phyloP scores from a whole-genome alignment of 345 rosid species.

The Microcos paniculata region DNA sequence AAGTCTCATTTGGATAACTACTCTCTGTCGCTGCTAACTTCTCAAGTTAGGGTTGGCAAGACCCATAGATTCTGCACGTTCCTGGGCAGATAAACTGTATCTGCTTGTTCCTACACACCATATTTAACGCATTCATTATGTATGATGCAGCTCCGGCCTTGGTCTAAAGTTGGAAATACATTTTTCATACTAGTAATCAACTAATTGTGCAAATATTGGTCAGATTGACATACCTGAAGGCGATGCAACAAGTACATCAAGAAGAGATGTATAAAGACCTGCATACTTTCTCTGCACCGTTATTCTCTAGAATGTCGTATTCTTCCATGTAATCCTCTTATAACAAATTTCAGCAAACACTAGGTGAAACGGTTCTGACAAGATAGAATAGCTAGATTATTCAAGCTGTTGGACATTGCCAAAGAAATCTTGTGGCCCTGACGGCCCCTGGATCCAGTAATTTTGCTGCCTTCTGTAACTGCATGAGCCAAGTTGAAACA shows the following conservation, averaged over 20 bases:
- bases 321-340: background rate
- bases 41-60: constrained; percentile 50
- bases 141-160: background rate
- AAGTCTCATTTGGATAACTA: background rate
- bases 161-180: no score
- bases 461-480: constrained; percentile 95
- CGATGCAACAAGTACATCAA: constrained; percentile 94
- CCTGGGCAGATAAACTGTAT: constrained; percentile 58
- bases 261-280: constrained; percentile 96
- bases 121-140: constrained; percentile 4
- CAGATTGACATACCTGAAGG: constrained; percentile 68
- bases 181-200: background rate
- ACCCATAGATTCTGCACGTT: constrained; percentile 74
- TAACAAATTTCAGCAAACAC: background rate
- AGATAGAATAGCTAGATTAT: constrained; percentile 76
- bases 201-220: background rate
- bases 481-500: constrained; percentile 28
- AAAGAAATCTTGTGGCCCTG: constrained; percentile 93
- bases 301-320: constrained; percentile 16
- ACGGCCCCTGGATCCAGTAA: constrained; percentile 90
- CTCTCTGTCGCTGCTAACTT: background rate
- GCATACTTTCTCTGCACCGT: constrained; percentile 24
- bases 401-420: constrained; percentile 96
- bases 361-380: constrained; percentile 41
- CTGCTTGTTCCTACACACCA: constrained; percentile 73